phyloP scores from a whole-genome alignment of 2,329 filamentous ascomycete genomes.

The Herpotrichia juniperi region DNA sequence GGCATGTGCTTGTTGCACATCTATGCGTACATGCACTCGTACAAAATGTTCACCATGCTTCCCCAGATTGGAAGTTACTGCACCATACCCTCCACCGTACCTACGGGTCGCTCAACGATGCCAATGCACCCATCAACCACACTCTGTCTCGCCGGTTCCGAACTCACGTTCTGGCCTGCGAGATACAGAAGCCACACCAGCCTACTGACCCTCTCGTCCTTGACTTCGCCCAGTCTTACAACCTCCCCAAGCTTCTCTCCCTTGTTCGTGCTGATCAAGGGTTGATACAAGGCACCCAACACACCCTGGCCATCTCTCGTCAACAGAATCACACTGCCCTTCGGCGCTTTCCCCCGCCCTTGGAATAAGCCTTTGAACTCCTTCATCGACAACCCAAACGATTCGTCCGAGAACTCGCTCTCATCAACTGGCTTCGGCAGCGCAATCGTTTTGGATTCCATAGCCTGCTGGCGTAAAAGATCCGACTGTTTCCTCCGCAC shows the following conservation, averaged over 20 bases:
- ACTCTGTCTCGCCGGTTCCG: conserved; percentile 77
- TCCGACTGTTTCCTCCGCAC: conserved; percentile 43
- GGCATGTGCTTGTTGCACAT: background rate
- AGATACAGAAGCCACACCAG: conserved; percentile 91
- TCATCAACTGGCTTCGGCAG: conserved; percentile 41
- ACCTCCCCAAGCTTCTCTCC: conserved; percentile 52
- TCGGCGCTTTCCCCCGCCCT: conserved; percentile 76
- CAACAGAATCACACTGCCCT: conserved; percentile 78
- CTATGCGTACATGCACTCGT: background rate
- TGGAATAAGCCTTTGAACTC: conserved; percentile 85
- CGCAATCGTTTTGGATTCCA: conserved; percentile 41
- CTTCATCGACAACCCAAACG: conserved; percentile 75
- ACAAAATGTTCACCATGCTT: background rate
- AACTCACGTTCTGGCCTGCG: conserved; percentile 83
- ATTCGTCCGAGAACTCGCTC: conserved; percentile 69
- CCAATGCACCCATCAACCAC: conserved; percentile 88
- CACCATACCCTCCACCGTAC: conserved; percentile 83
- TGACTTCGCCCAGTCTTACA: conserved; percentile 71
- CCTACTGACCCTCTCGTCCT: conserved; percentile 79
- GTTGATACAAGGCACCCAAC: conserved; percentile 51
- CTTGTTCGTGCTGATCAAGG: conserved; percentile 31
- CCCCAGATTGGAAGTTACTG: conserved; percentile 7
- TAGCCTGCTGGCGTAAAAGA: conserved; percentile 50
- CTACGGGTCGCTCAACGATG: conserved; percentile 85
- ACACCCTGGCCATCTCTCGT: conserved; percentile 69